Base-by-base conservation (phyloP, 2,329 filamentous ascomycete genomes). In the Penicillium palitans region DNA sequence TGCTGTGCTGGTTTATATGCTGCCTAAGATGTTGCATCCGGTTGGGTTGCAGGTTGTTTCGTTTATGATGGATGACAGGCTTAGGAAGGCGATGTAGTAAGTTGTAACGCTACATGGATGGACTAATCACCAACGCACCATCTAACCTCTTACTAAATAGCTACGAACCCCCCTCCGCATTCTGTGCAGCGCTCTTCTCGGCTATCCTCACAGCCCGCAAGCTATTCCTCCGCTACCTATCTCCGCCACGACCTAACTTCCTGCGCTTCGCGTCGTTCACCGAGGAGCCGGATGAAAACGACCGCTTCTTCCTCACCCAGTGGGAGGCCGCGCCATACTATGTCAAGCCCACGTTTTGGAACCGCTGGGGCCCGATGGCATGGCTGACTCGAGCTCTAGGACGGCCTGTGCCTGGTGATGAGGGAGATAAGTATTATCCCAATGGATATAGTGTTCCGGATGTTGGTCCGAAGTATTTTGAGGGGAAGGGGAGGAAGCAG, bases 291-390 rank as follows among this genome's bases (percentile, higher is more conserved):
- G 82, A 89, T 10, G 73, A 79, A 31, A 81, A 83, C 0, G 83
- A 83, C 0, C 81, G 83, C 3, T 80, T 85, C 61, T 78, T 80
- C 53, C 70, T 75, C 66, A 70, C 76, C 0, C 64, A 77, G 39
- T 90, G 85, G 73, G 80, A 87, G 27, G 83, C 84, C 12, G 82
- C 85, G 47, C 89, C 88, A 2, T 90, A 84, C 74, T 90, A 90
- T 72, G 78, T 84, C 25, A 79, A 82, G 60, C 80, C 80, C 29
- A 88, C 83, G 0, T 71, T 83, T 41, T 84, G 81, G 84, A 84
- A 81, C 66, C 83, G 84, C 58, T 91, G 83, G 85, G 84, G 84
- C 2, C 86, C 81, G 0, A 71, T 72, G 59, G 86, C 81, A 0
- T 81, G 81, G 79, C 57, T 84, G 12, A 79, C 76, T 29, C 73